phyloP scores from a whole-genome alignment of 23 red algal species.

The Pyropia haitanensis region DNA sequence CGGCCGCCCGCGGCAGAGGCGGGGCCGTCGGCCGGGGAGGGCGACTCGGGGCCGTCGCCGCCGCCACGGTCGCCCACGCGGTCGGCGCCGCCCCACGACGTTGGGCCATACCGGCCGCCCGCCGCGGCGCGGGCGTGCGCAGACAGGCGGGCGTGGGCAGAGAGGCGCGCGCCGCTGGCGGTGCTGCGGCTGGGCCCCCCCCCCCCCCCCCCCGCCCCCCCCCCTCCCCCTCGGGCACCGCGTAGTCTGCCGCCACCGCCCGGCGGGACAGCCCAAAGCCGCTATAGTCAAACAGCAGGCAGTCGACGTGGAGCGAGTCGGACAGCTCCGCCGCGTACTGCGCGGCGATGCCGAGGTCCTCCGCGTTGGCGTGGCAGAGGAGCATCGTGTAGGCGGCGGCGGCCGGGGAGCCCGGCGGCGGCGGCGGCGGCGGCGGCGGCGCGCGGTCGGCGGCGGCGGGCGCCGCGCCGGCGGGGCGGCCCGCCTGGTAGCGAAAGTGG shows the following conservation, averaged over 20 bases:
- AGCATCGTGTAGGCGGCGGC: conserved; percentile 47
- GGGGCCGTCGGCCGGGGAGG: no score
- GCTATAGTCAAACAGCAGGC: conserved; percentile 71
- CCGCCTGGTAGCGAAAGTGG: no score
- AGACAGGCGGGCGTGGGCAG: not conserved
- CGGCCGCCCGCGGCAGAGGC: not conserved
- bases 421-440: conserved; percentile 22
- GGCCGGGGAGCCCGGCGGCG: conserved; percentile 11
- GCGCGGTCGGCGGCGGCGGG: conserved; percentile 26
- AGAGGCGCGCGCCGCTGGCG: conserved; percentile 2
- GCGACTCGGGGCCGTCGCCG: no score
- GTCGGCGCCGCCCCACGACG: conserved; percentile 7
- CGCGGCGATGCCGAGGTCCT: conserved; percentile 63
- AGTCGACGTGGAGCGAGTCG: conserved; percentile 34
- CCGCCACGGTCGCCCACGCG: not conserved
- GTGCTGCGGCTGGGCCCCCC: not conserved
- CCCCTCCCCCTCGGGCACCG: no score
- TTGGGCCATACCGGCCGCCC: not conserved
- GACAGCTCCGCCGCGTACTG: conserved; percentile 36
- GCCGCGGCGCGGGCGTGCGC: not conserved
- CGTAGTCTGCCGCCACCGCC: not conserved
- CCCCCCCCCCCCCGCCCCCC: no score
- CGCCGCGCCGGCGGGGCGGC: conserved; percentile 10
- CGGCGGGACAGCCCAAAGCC: conserved; percentile 75
- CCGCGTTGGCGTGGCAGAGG: conserved; percentile 70